These are phyloP conservation scores for Zymoseptoria passerinii DNA, from an alignment of 2,329 filamentous ascomycete species.

Conservation along the genomic window DNA sequence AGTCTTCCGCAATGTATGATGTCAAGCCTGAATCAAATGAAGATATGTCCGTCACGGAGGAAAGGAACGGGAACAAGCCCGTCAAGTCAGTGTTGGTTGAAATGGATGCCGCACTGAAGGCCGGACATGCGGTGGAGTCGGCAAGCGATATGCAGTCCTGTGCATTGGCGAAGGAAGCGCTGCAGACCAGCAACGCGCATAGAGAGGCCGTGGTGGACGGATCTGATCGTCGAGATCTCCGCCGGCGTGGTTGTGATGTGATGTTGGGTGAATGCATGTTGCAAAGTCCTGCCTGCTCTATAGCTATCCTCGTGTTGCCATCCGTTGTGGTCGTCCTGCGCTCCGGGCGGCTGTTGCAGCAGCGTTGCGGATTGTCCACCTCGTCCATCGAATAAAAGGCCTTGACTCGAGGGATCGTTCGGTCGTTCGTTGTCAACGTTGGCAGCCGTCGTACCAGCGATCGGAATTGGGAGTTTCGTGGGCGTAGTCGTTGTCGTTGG, in stretches of 20 bases:
- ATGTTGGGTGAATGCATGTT: not conserved
- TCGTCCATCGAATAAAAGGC: not conserved
- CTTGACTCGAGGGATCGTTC: not conserved
- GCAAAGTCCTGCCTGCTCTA: not conserved
- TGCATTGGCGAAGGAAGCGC: slow-evolving; percentile 24
- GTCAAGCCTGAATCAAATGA: slow-evolving; percentile 71
- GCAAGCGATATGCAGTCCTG: slow-evolving; percentile 58
- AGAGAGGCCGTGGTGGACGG: slow-evolving; percentile 6
- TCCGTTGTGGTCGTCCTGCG: not conserved
- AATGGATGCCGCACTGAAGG: slow-evolving; percentile 64
- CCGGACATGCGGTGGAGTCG: slow-evolving; percentile 61
- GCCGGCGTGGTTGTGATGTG: not conserved
- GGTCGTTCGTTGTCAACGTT: not conserved
- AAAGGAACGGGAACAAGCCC: slow-evolving; percentile 68
- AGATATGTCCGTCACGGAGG: slow-evolving; percentile 64
- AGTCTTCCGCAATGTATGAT: slow-evolving; percentile 64
- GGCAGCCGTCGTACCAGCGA: not conserved
- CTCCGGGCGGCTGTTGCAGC: not conserved
- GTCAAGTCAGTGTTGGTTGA: slow-evolving; percentile 53
- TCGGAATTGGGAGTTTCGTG: not conserved
- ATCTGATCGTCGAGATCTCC: not conserved
- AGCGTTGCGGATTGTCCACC: not conserved
- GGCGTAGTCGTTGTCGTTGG: not conserved
- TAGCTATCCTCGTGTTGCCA: not conserved
- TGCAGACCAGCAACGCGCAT: slow-evolving; percentile 21